Evolutionary conservation across 2,329 filamentous ascomycete species (phyloP), one percentile per base, ranked within the genome.

Genomic region (Fusarium beomiforme): DNA sequence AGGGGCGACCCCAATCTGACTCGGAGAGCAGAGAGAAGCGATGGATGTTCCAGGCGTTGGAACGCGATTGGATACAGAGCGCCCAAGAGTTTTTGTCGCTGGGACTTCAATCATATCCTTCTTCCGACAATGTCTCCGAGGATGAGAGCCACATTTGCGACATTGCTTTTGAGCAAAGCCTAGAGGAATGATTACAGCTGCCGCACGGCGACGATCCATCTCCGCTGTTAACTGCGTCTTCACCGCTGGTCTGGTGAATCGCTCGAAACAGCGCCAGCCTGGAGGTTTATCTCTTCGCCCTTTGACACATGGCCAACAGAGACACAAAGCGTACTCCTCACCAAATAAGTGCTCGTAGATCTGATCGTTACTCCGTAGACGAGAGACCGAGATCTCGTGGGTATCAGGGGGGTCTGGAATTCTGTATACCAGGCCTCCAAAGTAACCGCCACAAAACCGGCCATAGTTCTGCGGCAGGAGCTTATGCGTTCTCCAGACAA

Each of bases 291-390:
- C 42, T 37, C 21, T 59, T 21, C 63, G 54, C 12, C 61, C 58
- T n/a, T 62, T 43, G 16, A 75, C 67, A 44, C 73, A 76, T 29
- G 46, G 54, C 72, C 70, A 69, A 23, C 70, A 75, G 39, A 75
- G 37, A 23, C 72, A 73, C 17, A 70, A 23, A 24, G 21, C 31
- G 36, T 72, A 70, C 19, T 50, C 54, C 23, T 69, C 65, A 5
- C 56, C 44, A 42, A 72, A 71, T 2, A 64, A 31, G 10, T 72
- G 54, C 37, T 53, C 34, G 12, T 62, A 76, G 23, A 65, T 33
- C 17, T 23, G 53, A 13, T 58, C 47, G 4, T 56, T 72, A 11
- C 23, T n/a, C 26, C 49, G 36, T 16, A 23, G 31, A 13, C 26
- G 23, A 34, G 34, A 19, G 5, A 17, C 5, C 8, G 59, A 33